A percentile compares a stretch with the other conserved stretches of the same genome.
Evolutionary conservation across 306 rosid genomes (phyloP).

Genomic region (Medicago lupulina): DNA sequence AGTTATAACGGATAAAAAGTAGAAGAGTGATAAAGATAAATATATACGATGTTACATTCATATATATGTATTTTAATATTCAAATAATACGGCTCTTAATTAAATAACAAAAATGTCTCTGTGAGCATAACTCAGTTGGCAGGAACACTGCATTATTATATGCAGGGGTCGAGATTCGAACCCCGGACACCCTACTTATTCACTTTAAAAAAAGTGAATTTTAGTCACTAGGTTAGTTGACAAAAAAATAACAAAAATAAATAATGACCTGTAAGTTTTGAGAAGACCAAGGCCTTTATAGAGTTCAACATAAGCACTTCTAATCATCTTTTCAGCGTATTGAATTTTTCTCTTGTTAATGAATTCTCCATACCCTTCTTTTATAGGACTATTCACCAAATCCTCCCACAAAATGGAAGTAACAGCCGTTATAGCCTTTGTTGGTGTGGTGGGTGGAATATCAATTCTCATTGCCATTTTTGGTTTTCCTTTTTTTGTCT

Average conservation of each 20-base stretch:
- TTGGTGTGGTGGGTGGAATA: conserved; percentile 69
- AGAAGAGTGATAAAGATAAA: too few species aligned
- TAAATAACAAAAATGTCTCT: too few species aligned
- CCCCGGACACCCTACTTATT: too few species aligned
- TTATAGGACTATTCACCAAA: conserved; percentile 65
- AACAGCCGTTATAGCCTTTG: conserved; percentile 52
- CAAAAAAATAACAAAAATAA: not conserved
- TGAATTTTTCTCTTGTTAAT: conserved; percentile 76
- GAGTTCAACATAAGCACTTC: conserved; percentile 87
- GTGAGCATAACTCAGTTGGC: too few species aligned
- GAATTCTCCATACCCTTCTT: conserved; percentile 61
- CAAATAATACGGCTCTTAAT: too few species aligned
- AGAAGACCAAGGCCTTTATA: conserved; percentile 79
- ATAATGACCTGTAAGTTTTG: conserved; percentile 74
- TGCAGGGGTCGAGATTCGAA: too few species aligned
- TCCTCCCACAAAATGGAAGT: conserved; percentile 84
- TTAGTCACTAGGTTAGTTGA: too few species aligned
- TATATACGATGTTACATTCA: too few species aligned
- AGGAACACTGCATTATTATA: too few species aligned
- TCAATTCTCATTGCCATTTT: conserved; percentile 69
- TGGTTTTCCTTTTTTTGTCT: conserved; percentile 77
- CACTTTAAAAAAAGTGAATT: too few species aligned
- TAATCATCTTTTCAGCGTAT: conserved; percentile 75
- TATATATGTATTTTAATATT: too few species aligned
- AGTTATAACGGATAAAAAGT: too few species aligned